These are phyloP conservation scores for Cystofilobasidium bisporidii DNA, from an alignment of 768 basidiomycete genomes.

Conservation along the genomic window DNA sequence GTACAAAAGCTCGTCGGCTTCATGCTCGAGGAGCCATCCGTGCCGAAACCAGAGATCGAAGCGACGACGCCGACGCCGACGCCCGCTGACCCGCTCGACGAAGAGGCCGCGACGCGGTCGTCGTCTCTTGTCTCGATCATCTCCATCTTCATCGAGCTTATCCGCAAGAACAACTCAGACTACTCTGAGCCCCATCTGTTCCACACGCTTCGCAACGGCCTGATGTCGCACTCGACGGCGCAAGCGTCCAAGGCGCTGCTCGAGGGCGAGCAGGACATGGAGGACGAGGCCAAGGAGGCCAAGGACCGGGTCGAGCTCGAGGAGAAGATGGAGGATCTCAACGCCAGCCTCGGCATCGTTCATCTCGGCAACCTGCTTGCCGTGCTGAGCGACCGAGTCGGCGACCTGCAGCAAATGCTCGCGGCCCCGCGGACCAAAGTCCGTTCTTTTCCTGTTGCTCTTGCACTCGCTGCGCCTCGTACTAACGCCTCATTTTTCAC, in stretches of 20 bases:
- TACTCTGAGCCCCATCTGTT: constrained; percentile 97
- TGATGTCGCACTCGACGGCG: constrained; percentile 51
- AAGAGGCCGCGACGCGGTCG: constrained; percentile 33
- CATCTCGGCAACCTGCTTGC: constrained; percentile 75
- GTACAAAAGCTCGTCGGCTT: constrained; percentile 63
- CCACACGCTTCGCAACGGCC: constrained; percentile 79
- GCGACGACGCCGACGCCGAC: constrained; percentile 3
- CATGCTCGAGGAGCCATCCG: constrained; percentile 58
- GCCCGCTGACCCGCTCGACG: background rate
- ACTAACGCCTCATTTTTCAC: background rate
- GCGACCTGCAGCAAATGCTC: constrained; percentile 61
- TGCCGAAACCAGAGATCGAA: background rate
- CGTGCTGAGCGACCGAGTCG: constrained; percentile 58
- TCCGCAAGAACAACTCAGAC: constrained; percentile 87
- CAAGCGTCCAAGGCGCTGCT: constrained; percentile 1
- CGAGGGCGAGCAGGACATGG: constrained; percentile 29
- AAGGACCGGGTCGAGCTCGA: constrained; percentile 31
- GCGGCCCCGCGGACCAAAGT: constrained; percentile 67
- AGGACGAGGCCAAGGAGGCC: constrained; percentile 30
- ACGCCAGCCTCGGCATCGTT: constrained; percentile 49
- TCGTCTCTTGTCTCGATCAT: constrained; percentile 82
- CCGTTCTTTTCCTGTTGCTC: constrained; percentile 36
- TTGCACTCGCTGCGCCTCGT: background rate
- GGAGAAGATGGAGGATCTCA: constrained; percentile 35
- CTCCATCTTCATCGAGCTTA: constrained; percentile 69